Percentiles rank a stretch among this genome's conserved stretches.
Evolutionary conservation across 768 basidiomycete genomes (phyloP).

Genomic region (Boletus vermiculosoides): DNA sequence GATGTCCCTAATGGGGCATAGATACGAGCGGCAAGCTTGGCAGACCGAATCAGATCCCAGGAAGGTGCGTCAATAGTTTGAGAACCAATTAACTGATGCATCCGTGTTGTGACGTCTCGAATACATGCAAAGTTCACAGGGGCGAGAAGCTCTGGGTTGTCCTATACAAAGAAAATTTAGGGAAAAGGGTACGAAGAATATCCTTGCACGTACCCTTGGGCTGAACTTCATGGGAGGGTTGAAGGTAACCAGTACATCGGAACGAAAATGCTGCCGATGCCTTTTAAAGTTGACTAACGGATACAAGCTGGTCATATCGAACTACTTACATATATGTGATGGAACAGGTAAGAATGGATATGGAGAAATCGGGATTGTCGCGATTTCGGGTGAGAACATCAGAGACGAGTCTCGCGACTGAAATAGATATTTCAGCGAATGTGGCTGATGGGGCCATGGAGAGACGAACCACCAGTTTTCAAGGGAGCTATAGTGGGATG

Average conservation of each 20-base stretch:
- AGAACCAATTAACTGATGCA: constrained; percentile 68
- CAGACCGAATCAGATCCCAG: constrained; percentile 73
- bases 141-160: constrained; percentile 66
- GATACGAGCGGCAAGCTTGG: constrained; percentile 74
- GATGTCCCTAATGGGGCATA: constrained; percentile 86
- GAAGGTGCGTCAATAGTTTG: constrained; percentile 84
- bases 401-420: constrained; percentile 79
- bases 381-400: constrained; percentile 72
- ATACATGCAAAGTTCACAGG: constrained; percentile 66
- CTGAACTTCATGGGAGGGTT: constrained; percentile 66
- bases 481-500: constrained; percentile 85
- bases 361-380: constrained; percentile 64
- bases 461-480: constrained; percentile 74
- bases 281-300: constrained; percentile 34
- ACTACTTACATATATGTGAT: constrained; percentile 72
- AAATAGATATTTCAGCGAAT: neutral
- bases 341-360: constrained; percentile 74
- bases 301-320: neutral
- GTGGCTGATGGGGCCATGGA: neutral
- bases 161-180: constrained; percentile 36
- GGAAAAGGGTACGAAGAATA: neutral
- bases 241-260: constrained; percentile 83
- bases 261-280: constrained; percentile 85
- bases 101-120: constrained; percentile 54
- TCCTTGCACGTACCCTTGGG: constrained; percentile 46